Evolutionary conservation across 1,284 basidiomycete species (phyloP), one percentile per base, ranked within the genome.

Genomic region (Xerocomus amazonicus): DNA sequence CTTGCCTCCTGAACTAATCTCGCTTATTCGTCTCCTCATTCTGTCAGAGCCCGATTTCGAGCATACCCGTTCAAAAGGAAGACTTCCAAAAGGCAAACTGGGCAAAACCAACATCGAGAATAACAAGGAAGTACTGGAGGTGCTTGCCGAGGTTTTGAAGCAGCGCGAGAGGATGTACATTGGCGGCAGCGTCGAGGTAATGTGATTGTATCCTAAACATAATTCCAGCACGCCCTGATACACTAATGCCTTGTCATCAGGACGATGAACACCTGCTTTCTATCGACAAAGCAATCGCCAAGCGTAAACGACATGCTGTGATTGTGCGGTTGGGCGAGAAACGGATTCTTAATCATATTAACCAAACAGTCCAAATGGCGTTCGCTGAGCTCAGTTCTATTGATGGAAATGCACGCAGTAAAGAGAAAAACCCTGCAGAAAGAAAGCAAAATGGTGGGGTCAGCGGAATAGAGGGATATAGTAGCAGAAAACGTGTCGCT

Each of bases 241-340:
- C 23, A 29, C 14, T 48, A 53, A 42, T 36, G 55, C 38, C 12
- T 34, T 27, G 29, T 29, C 36, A 8, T 28, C 61, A 84, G 69
- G 83, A 85, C 51, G 81, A 88, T 52, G 74, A 76, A 48, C 57
- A 61, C 7, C 65, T 85, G 2, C 66, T 79, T 29, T 55, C 56
- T 35, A 13, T 26, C 13, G 23, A 33, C 19, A 65, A 61, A 17
- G 48, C 56, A n/a, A 62, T 78, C 4, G 55, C 74, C 6, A 50
- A 68, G 19, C 83, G 83, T 52, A 77, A 74, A 58, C 72, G 74
- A 50, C 74, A 84, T 51, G 90, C 92, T 1, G 59, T 88, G 8
- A 72, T 90, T 36, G 89, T 94, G 4, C 77, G 92, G 34, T 61
- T 90, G 26, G 90, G 90, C 6, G 92, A 95, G 70, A 92, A 93